phyloP scores from a whole-genome alignment of 2,329 filamentous ascomycete genomes.

The Stemphylium vesicarium region DNA sequence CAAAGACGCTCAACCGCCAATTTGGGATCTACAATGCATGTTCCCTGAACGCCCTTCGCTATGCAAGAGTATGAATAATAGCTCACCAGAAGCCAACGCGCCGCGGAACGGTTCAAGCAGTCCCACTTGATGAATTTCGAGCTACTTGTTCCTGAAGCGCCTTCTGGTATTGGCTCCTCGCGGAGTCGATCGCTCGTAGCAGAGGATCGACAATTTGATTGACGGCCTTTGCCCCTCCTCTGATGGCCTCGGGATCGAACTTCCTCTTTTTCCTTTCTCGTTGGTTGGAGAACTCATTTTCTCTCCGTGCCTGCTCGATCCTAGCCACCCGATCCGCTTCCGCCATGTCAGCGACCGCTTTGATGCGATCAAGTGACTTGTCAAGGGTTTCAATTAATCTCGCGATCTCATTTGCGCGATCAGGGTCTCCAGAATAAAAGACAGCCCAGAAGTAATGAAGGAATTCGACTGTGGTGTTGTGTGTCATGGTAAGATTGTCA shows the following conservation, averaged over 20 bases:
- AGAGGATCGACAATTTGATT: slow-evolving; percentile 78
- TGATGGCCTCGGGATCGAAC: slow-evolving; percentile 71
- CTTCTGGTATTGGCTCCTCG: slow-evolving; percentile 72
- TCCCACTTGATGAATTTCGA: slow-evolving; percentile 9
- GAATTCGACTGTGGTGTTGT: slow-evolving; percentile 93
- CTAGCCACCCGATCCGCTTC: slow-evolving; percentile 74
- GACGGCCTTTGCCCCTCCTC: slow-evolving; percentile 78
- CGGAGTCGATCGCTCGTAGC: slow-evolving; percentile 71
- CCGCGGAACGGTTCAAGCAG: neutral
- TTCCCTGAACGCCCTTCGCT: slow-evolving; percentile 38
- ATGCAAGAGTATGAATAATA: slow-evolving; percentile 29
- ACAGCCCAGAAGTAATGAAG: slow-evolving; percentile 96
- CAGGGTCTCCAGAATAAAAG: slow-evolving; percentile 85
- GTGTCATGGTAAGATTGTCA: slow-evolving; percentile 73
- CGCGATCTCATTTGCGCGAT: slow-evolving; percentile 78
- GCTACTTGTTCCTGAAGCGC: slow-evolving; percentile 67
- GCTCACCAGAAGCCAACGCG: neutral
- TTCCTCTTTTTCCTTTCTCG: slow-evolving; percentile 75
- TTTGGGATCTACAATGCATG: neutral
- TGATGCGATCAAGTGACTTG: slow-evolving; percentile 78
- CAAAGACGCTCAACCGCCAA: neutral
- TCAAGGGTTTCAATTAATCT: slow-evolving; percentile 83
- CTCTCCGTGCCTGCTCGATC: slow-evolving; percentile 70
- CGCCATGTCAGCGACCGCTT: slow-evolving; percentile 79
- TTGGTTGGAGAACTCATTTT: slow-evolving; percentile 73